Conservation (phyloP, 768 basidiomycete genomes). For the Mycena capillaripes region DNA sequence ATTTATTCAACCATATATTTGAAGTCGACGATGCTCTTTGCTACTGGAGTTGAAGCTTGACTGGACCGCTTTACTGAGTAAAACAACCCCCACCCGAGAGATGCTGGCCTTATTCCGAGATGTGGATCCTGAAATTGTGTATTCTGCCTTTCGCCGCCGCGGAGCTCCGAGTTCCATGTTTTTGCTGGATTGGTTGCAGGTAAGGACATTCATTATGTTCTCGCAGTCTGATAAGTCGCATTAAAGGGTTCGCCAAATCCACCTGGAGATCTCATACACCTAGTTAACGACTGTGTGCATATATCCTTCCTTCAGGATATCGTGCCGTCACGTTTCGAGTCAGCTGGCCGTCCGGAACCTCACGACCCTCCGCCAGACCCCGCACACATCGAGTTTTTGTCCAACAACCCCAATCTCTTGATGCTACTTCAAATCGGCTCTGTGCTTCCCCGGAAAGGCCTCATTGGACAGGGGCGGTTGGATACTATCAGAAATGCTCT, state of each 20-base stretch:
- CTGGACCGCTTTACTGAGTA: background rate
- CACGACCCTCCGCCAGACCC: no score
- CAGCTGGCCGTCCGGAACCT: background rate
- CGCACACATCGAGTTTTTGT: background rate
- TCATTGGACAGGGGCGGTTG: background rate
- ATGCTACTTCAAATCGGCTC: background rate
- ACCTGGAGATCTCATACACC: background rate
- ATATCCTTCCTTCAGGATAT: background rate
- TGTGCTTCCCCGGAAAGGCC: background rate
- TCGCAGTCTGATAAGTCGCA: no score
- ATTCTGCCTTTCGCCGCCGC: background rate
- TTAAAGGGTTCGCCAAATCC: background rate
- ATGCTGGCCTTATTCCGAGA: background rate
- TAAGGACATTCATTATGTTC: background rate
- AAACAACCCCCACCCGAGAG: background rate
- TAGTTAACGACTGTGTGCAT: background rate
- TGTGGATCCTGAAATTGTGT: background rate
- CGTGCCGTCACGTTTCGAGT: background rate
- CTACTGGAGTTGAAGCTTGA: background rate
- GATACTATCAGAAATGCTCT: background rate
- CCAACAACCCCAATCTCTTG: background rate
- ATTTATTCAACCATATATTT: no score
- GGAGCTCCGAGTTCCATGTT: background rate
- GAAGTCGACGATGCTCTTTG: background rate
- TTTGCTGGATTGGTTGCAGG: background rate